Evolutionary conservation across 257 asterid genomes (phyloP), one percentile per base, ranked within the genome.

Genomic region (Ophiorrhiza pumila): DNA sequence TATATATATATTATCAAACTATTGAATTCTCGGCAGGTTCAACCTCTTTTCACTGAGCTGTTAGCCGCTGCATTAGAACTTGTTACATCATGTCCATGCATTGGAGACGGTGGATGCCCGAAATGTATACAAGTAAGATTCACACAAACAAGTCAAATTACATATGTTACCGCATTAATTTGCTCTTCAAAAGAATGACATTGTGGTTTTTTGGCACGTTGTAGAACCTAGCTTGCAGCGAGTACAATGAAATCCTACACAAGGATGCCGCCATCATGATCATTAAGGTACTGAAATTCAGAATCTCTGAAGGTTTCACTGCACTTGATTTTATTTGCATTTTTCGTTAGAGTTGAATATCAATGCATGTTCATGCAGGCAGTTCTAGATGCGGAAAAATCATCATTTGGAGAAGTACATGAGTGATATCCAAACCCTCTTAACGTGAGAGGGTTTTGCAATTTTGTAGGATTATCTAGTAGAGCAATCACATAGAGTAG

Each of bases 231-330:
- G 59, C 90, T 46, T 94, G 99, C 71, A 61, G 63, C 5, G 99
- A 90, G 90, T 94, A 91, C 74, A 91, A 91, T 37, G 98, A 91
- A 80, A 93, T 91, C 80, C 79, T 94, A 47, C 97, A 94, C 89
- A 94, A 94, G 83, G 91, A 88, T 78, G 96, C 98, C 0, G 99
- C 99, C 52, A 20, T 86, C 79, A 84, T 87, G 88, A 94, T 91
- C 87, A 81, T 94, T 52, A 81, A 91, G 97, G 99, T 91, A 65
- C 65, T 39, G 4, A 29, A 32, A 67, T 72, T 49, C 49, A n/a
- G n/a, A n/a, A 11, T 31, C 35, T 61, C 37, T 65, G 46, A 55
- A 58, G 20, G 52, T 72, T 43, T 29, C 7, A 62, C 29, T 1
- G 45, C 58, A 66, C 32, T n/a, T 1, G 25, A 23, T 53, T 32